These are phyloP conservation scores for Vigna nakashimae DNA, from an alignment of 306 rosid species.

Conservation along the genomic window DNA sequence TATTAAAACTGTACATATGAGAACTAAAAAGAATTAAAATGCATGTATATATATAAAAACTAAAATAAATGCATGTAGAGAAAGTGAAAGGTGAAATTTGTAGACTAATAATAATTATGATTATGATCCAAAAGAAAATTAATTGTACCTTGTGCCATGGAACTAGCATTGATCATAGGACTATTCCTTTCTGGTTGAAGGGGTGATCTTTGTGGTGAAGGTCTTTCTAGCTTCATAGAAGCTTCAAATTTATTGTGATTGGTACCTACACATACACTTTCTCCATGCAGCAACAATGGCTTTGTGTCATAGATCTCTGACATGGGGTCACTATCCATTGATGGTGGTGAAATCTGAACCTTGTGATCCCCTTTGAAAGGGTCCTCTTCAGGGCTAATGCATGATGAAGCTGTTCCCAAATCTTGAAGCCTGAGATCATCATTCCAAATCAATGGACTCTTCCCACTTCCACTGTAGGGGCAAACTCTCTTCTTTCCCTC, in stretches of 20 bases:
- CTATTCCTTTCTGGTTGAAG: slow-evolving; percentile 66
- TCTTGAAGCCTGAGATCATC: slow-evolving; percentile 90
- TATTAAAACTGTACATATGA: no score
- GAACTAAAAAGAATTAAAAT: no score
- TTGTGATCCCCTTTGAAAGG: slow-evolving; percentile 68
- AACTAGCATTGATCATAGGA: slow-evolving; percentile 65
- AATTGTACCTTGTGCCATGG: slow-evolving; percentile 65
- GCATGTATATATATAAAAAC: no score
- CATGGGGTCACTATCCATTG: slow-evolving; percentile 69
- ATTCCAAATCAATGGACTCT: slow-evolving; percentile 83
- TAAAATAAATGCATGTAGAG: no score
- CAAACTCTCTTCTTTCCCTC: slow-evolving; percentile 74
- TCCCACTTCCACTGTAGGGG: slow-evolving; percentile 71
- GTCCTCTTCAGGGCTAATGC: slow-evolving; percentile 70
- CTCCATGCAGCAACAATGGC: slow-evolving; percentile 53
- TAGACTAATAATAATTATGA: no score
- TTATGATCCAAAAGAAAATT: slow-evolving; percentile 56
- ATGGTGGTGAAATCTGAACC: slow-evolving; percentile 64
- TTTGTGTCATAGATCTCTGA: slow-evolving; percentile 77
- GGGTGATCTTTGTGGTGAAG: slow-evolving; percentile 70
- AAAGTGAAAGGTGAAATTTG: no score
- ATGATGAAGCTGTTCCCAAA: slow-evolving; percentile 75
- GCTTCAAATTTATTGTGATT: slow-evolving; percentile 62
- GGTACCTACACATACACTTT: slow-evolving; percentile 33
- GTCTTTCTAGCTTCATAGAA: slow-evolving; percentile 72